Base-by-base conservation (phyloP, 257 asterid genomes). In the Petrea volubilis region DNA sequence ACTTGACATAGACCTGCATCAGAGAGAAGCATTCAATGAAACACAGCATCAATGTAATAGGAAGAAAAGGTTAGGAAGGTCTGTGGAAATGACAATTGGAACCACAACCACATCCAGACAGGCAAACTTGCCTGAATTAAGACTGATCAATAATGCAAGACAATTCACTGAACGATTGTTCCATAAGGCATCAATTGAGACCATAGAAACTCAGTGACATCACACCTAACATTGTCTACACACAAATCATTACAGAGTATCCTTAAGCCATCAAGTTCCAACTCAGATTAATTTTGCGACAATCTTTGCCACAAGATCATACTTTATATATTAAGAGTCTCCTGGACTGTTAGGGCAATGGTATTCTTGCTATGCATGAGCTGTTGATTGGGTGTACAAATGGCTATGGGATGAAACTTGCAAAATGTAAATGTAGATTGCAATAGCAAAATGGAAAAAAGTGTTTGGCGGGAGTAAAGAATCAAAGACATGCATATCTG, bases 1-100 rank as follows among this genome's bases (percentile, higher is more conserved):
- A 89, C 86, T 89, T 91, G 75, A 94, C 99, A 71, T 82, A 82
- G 77, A 94, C 96, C 98, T 94, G 87, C 64, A 69, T 61, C 15
- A 68, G 68, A 34, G 47, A 71, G 57, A 63, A 76, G 43, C 76
- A 62, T 50, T 60, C 73, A 49, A 49, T 53, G 46, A 34, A 70
- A 49, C 60, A 75, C 41, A 49, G 12, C 55, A 77, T 24, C 64
- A 69, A 50, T 38, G 59, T 56, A 13, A 24, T 59, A 28, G 64
- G 59, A 56, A 61, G 29, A 49, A 50, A n/a, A 61, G 28, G 56
- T 53, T 17, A 34, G 18, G 53, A 70, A 46, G 34, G 23, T 44
- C 44, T 51, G 28, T n/a, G 51, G 29, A 64, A 55, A 64, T 33
- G 64, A 64, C 43, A 29, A 71, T 40, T 20, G 56, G 67, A 20